Evolutionary conservation across 805 yeast species (phyloP), one percentile per base, ranked within the genome.

Genomic region (Tetrapisispora namnaoensis): DNA sequence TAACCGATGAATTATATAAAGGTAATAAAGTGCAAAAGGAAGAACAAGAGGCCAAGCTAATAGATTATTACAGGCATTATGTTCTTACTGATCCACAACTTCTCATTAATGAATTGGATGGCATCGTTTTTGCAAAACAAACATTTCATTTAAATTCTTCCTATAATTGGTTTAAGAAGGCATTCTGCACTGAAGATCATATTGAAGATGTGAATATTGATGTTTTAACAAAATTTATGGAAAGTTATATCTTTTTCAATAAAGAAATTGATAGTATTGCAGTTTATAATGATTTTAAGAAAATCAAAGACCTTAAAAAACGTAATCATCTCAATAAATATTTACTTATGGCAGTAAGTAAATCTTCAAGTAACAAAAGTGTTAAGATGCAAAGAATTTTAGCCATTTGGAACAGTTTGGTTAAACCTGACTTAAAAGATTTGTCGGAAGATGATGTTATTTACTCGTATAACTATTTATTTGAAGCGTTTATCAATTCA

Each of bases 341-440:
- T 21, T 50, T 64, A 18, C 45, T 64, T 9, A 30, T 55, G 4
- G 59, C 58, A 5, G 65, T 64, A 2, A 58, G 62, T 11, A 49
- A 48, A 27, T n/a, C 47, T 13, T 35, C 36, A 8, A 37, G 18
- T n/a, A 47, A 47, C 9, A 22, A 53, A 20, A 48, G 47, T 30
- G 46, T 53, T 30, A 58, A 51, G 42, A 36, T 56, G 37, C 51
- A 53, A 30, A 57, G 65, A 50, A 56, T 63, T 37, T 55, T 60
- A 47, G 67, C 67, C 1, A 54, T 63, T 37, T 64, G 68, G 68
- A 63, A 64, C 42, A 53, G 62, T 39, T 45, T 55, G 16, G 53
- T 62, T 21, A 57, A 56, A 38, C 34, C 51, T 13, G 30, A 37
- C 18, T 43, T 50, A 10, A 48, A 45, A 35, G 10, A 32, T 39